phyloP scores from a whole-genome alignment of 2,329 filamentous ascomycete species.

The Ophiostoma sp. region DNA sequence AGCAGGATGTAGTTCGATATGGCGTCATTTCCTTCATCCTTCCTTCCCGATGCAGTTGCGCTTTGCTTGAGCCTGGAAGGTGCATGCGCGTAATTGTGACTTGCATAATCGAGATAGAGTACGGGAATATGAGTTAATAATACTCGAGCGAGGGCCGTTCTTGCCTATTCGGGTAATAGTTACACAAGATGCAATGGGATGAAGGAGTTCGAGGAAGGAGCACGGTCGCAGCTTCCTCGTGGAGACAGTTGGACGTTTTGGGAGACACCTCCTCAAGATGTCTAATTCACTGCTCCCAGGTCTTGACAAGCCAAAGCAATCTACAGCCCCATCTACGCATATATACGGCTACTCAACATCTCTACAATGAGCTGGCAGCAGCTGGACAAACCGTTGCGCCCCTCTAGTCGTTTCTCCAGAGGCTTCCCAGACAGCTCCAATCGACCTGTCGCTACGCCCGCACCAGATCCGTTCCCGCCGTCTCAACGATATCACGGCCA shows the following conservation, averaged over 20 bases:
- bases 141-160: background rate
- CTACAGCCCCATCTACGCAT: background rate
- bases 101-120: too few relatives aligned
- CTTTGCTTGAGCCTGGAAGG: too few relatives aligned
- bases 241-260: background rate
- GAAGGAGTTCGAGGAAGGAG: background rate
- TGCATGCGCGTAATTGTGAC: too few relatives aligned
- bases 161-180: constrained; percentile 7
- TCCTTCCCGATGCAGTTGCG: too few relatives aligned
- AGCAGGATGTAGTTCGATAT: too few relatives aligned
- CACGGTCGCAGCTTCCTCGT: background rate
- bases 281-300: too few relatives aligned
- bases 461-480: background rate
- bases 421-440: background rate
- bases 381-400: background rate
- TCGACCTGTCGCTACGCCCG: background rate
- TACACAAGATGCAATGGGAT: background rate
- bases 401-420: background rate
- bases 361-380: constrained; percentile 5
- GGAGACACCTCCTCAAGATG: background rate
- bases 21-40: too few relatives aligned
- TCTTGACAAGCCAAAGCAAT: background rate
- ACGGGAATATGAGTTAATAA: too few relatives aligned
- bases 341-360: background rate
- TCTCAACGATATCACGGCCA: background rate